phyloP scores from a whole-genome alignment of 2,329 filamentous ascomycete genomes.

The Chaetomium sp. region DNA sequence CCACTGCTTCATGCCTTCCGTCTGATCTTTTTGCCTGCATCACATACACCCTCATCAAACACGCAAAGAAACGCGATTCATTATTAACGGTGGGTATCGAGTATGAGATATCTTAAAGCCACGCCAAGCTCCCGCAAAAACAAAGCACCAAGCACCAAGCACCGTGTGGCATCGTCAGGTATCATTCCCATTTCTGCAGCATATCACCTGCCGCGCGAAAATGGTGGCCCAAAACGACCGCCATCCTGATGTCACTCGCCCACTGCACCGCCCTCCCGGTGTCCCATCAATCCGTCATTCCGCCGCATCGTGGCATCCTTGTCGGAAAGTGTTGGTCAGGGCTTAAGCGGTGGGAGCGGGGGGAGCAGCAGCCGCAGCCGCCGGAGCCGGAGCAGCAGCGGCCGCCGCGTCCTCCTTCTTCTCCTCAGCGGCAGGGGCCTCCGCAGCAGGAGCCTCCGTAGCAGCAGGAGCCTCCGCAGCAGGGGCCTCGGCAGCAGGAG shows the following conservation, averaged over 20 bases:
- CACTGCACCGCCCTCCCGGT: background rate
- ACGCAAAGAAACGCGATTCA: constrained; percentile 10
- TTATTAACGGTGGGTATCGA: constrained; percentile 27
- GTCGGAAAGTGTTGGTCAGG: constrained; percentile 5
- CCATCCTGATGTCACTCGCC: background rate
- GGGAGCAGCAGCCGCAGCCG: background rate
- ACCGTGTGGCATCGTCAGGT: constrained; percentile 28
- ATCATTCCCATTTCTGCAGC: constrained; percentile 25
- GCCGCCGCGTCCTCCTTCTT: constrained; percentile 26
- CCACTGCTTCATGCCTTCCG: background rate
- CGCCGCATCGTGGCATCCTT: background rate
- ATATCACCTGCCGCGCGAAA: constrained; percentile 11
- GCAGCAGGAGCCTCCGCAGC: constrained; percentile 29
- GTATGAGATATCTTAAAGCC: constrained; percentile 26
- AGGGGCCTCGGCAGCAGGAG: constrained; percentile 13
- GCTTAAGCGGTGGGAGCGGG: constrained; percentile 20
- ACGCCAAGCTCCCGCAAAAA: constrained; percentile 25
- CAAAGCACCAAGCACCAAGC: constrained; percentile 17
- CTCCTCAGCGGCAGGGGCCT: constrained; percentile 32
- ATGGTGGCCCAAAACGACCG: constrained; percentile 9
- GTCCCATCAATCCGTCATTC: constrained; percentile 1
- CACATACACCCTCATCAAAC: background rate
- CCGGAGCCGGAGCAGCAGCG: background rate
- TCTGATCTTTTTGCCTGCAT: background rate
- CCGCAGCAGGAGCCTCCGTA: constrained; percentile 1